Evolutionary conservation across 257 asterid genomes (phyloP).

Genomic region (Salvia miltiorrhiza): DNA sequence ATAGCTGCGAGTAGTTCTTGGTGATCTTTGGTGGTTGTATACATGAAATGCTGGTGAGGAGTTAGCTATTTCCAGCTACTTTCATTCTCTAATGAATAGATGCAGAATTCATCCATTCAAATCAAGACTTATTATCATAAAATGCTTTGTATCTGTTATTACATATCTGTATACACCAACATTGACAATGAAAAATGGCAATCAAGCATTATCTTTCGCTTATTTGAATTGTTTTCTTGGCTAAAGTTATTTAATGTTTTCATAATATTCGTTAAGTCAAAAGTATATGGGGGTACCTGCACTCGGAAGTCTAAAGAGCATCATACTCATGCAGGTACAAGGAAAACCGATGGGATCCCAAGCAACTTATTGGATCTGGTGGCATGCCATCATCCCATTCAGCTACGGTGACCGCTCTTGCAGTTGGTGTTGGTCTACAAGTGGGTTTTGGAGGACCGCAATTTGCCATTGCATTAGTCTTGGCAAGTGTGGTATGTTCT

Average conservation of each 20-base stretch:
- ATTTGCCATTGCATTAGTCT: constrained; percentile 62
- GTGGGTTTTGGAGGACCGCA: constrained; percentile 74
- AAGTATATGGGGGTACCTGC: neutral
- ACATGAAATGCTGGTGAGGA: neutral
- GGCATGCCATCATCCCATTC: constrained; percentile 98
- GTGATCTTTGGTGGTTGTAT: constrained; percentile 5
- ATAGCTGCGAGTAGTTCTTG: neutral
- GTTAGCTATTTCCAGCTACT: neutral
- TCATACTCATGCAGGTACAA: constrained; percentile 57
- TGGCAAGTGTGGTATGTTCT: constrained; percentile 76
- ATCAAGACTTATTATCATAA: neutral
- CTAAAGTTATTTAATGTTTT: neutral
- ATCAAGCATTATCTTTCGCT: neutral
- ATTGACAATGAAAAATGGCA: neutral
- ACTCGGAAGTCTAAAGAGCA: neutral
- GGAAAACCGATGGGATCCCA: constrained; percentile 71
- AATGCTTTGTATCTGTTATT: neutral
- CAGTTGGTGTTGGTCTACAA: constrained; percentile 64
- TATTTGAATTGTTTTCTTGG: neutral
- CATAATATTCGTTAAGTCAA: neutral
- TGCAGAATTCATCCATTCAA: neutral
- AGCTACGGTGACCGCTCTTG: constrained; percentile 77
- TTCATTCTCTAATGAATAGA: neutral
- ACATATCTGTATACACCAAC: neutral
- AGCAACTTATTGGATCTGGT: constrained; percentile 76